Evolutionary conservation across 306 rosid species (phyloP).

Genomic region (Casuarina equisetifolia): DNA sequence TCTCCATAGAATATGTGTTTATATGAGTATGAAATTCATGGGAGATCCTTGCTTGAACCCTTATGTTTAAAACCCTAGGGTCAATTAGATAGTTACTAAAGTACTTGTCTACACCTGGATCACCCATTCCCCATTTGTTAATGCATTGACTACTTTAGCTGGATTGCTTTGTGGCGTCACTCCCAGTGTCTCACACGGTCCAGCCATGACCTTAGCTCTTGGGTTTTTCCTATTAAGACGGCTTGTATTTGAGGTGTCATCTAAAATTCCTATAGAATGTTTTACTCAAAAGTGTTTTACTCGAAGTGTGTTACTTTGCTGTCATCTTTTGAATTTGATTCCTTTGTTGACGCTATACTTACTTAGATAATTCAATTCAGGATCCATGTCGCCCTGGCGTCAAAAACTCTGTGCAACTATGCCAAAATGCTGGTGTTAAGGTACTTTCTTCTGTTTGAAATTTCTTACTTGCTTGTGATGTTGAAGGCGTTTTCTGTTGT

Average conservation of each 20-base stretch:
- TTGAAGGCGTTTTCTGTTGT: constrained; percentile 12
- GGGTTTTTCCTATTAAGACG: neutral
- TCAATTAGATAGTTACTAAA: neutral
- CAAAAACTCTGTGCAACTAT: constrained; percentile 64
- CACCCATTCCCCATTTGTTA: neutral
- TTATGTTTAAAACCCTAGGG: no score
- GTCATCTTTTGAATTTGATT: neutral
- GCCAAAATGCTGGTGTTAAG: constrained; percentile 96
- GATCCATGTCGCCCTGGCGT: constrained; percentile 95
- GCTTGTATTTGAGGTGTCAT: neutral
- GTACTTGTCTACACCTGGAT: neutral
- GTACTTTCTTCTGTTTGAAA: constrained; percentile 36
- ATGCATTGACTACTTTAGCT: neutral
- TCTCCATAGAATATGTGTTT: no score
- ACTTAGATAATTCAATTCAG: constrained; percentile 40
- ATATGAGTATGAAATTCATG: no score
- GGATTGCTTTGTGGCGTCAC: neutral
- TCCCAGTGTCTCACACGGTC: neutral
- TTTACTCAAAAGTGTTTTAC: neutral
- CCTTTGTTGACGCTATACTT: neutral
- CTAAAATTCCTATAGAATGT: neutral
- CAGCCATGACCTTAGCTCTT: neutral
- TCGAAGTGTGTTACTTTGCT: neutral
- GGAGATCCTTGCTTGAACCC: no score
- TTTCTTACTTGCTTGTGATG: constrained; percentile 5